phyloP scores from a whole-genome alignment of 176 grass and related monocot genomes.

The Melocanna baccifera region DNA sequence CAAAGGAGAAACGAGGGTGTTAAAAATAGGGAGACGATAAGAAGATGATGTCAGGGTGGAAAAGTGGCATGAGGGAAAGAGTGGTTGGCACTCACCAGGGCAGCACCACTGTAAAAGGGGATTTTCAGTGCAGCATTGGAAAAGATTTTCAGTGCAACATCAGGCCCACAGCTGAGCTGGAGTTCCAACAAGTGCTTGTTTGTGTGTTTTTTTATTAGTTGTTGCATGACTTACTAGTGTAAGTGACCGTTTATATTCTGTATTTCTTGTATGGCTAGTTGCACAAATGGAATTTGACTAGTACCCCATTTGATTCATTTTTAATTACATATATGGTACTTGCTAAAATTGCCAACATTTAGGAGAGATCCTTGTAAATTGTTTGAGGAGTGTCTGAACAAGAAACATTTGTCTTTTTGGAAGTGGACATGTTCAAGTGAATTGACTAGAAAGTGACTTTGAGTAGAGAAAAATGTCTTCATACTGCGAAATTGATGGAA shows the following conservation, averaged over 20 bases:
- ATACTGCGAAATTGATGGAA: background rate
- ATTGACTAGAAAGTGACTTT: background rate
- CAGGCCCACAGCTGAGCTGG: conserved; percentile 20
- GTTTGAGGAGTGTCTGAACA: background rate
- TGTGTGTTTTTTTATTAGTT: background rate
- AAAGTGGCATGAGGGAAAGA: background rate
- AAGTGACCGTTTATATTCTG: background rate
- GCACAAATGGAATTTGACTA: background rate
- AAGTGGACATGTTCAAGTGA: background rate
- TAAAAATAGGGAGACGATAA: conserved; percentile 46
- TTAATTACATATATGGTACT: background rate
- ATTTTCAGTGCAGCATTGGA: conserved; percentile 18
- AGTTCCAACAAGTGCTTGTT: background rate
- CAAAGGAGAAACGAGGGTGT: background rate
- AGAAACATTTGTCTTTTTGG: background rate
- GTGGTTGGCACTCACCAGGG: conserved; percentile 38
- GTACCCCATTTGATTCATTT: background rate
- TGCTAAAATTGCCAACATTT: background rate
- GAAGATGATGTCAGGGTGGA: conserved; percentile 23
- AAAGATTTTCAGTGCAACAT: conserved; percentile 24
- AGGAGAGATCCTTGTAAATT: background rate
- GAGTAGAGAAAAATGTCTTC: background rate
- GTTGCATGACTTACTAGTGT: background rate
- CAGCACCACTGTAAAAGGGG: conserved; percentile 25
- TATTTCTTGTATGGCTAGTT: background rate